phyloP scores from a whole-genome alignment of 768 basidiomycete species.

The Calvatia gigantea region DNA sequence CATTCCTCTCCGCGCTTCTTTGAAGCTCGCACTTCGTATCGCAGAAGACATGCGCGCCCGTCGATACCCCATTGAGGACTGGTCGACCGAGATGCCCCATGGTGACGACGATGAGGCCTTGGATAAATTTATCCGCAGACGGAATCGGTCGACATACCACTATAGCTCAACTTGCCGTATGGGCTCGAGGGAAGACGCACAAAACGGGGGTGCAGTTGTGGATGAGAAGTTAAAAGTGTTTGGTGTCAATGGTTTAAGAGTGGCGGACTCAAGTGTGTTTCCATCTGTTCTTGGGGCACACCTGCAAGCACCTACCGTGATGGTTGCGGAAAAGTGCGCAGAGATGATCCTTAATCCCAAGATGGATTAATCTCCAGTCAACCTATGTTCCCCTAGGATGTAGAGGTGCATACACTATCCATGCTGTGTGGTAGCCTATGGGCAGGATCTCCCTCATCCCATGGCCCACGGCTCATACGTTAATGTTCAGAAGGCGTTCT shows the following conservation, averaged over 20 bases:
- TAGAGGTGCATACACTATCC: no score
- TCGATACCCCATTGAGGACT: slow-evolving; percentile 32
- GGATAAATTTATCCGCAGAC: slow-evolving; percentile 32
- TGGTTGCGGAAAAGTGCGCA: slow-evolving; percentile 37
- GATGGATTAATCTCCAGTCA: not conserved
- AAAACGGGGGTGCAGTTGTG: slow-evolving; percentile 35
- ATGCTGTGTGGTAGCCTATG: no score
- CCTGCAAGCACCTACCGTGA: slow-evolving; percentile 28
- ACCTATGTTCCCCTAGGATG: not conserved
- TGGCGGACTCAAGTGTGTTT: slow-evolving; percentile 48
- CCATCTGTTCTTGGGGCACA: slow-evolving; percentile 34
- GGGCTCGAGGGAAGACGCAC: slow-evolving; percentile 30
- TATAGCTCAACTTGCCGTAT: slow-evolving; percentile 45
- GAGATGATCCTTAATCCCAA: slow-evolving; percentile 23
- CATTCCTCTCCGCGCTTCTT: slow-evolving; percentile 37
- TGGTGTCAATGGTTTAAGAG: slow-evolving; percentile 41
- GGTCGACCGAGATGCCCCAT: slow-evolving; percentile 30
- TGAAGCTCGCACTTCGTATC: slow-evolving; percentile 35
- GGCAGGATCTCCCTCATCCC: no score
- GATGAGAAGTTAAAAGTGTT: slow-evolving; percentile 35
- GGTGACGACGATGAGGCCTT: slow-evolving; percentile 38
- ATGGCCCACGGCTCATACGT: no score
- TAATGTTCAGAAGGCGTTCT: not conserved
- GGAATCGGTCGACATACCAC: slow-evolving; percentile 45
- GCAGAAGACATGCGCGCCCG: slow-evolving; percentile 34